Evolutionary conservation across 2,329 filamentous ascomycete species (phyloP), one percentile per base, ranked within the genome.

Genomic region (Colletotrichum tabaci): DNA sequence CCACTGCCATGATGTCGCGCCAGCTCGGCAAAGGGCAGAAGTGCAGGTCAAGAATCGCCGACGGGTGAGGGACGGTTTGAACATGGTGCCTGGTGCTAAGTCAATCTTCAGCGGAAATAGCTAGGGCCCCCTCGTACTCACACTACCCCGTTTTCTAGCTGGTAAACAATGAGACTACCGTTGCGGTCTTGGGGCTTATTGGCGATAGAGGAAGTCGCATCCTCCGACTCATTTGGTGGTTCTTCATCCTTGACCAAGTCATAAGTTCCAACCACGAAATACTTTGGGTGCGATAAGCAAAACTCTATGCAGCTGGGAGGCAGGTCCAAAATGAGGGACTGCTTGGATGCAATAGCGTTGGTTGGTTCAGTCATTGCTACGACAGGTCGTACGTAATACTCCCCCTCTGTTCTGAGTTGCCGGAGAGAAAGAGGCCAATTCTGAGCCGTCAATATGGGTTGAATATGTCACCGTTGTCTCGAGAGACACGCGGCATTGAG

Each of bases 191-290:
- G 92, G 1, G 85, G 75, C 74, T 85, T 83, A 52, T 80, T 82
- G 6, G 66, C 53, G 3, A 77, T 67, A 9, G 61, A 44, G 5
- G 52, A 21, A 9, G 44, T 42, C 16, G 56, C 38, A n/a, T 50
- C 46, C 13, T 55, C 69, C 10, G 21, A n/a, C 15, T 46, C 52
- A 16, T 38, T 13, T 4, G 18, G 15, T 8, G 49, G 30, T 26
- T 55, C 63, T 53, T 81, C 77, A 61, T 85, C 79, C 72, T 87
- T 86, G 73, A 94, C 85, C 38, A 98, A 87, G 73, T 92, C 89
- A 81, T 98, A 98, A 1, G 95, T 98, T 49, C 95, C 96, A 58
- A 98, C 88, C 0, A 97, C 85, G 75, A 97, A 91, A 77, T 92
- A 89, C 0, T 90, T 82, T 0, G 89, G 88, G 69, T 90, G 79